A percentile compares a stretch with the other conserved stretches of the same genome.
Conservation (phyloP, 192 early-diverging fungal species). For the Coemansia sp. region DNA sequence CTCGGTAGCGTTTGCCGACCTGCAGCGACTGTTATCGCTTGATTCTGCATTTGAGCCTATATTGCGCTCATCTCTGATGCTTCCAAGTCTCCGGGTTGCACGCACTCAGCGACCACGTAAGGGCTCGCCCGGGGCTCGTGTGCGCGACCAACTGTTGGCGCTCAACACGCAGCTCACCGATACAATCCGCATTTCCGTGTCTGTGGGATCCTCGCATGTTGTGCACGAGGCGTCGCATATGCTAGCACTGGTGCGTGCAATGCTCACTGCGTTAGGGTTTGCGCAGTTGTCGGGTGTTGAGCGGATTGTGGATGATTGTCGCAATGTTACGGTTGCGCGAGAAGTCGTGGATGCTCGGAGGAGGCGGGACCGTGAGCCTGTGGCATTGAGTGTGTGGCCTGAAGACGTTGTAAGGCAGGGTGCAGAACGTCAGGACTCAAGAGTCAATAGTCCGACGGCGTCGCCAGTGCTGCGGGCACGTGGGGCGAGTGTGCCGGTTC, state of each 20-base stretch:
- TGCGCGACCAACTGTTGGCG: constrained; percentile 20
- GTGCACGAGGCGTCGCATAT: constrained; percentile 38
- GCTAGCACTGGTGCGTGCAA: constrained; percentile 21
- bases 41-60: constrained; percentile 15
- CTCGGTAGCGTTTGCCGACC: constrained; percentile 24
- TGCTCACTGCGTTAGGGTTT: constrained; percentile 29
- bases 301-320: constrained; percentile 34
- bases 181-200: constrained; percentile 19
- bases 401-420: constrained; percentile 4
- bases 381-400: constrained; percentile 28
- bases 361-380: constrained; percentile 14
- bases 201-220: constrained; percentile 32
- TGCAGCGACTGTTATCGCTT: constrained; percentile 12
- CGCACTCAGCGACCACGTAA: constrained; percentile 32
- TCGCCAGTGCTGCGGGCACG: neutral
- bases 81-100: constrained; percentile 21
- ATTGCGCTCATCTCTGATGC: constrained; percentile 27
- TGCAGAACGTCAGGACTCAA: neutral
- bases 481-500: neutral
- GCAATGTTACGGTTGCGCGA: constrained; percentile 40
- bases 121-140: constrained; percentile 21
- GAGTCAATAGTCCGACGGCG: neutral
- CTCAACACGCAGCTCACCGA: constrained; percentile 19
- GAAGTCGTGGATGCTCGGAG: constrained; percentile 36
- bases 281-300: neutral